Evolutionary conservation across 331 rosid genomes (phyloP).

Genomic region (Malus hybrid): DNA sequence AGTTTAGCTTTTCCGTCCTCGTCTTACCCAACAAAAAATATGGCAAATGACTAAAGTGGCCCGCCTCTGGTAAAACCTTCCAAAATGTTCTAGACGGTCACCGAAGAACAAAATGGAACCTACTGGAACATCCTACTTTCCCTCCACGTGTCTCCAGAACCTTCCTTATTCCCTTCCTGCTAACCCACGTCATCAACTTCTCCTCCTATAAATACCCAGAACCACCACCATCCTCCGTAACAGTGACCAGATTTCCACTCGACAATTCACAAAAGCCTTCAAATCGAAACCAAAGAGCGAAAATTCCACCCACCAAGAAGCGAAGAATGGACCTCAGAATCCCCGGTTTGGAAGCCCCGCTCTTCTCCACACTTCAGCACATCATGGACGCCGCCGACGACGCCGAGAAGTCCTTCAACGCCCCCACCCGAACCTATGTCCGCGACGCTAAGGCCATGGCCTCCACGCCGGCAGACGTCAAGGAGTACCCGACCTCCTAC

Average conservation of each 20-base stretch:
- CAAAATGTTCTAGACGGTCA: neutral
- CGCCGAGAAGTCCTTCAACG: slow-evolving; percentile 18
- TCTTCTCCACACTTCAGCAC: slow-evolving; percentile 13
- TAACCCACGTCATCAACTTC: neutral
- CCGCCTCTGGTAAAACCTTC: neutral
- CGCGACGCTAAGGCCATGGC: slow-evolving; percentile 54
- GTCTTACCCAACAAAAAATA: too few relatives aligned
- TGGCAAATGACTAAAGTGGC: neutral
- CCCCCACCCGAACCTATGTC: slow-evolving; percentile 32
- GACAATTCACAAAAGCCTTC: too few relatives aligned
- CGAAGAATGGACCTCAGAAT: slow-evolving; percentile 21
- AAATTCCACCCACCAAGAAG: neutral
- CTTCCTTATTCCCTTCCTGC: neutral
- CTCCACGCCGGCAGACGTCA: slow-evolving; percentile 36
- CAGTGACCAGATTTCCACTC: neutral
- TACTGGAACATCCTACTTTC: neutral
- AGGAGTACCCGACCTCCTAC: slow-evolving; percentile 31
- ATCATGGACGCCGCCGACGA: slow-evolving; percentile 22
- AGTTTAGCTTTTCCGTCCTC: too few relatives aligned
- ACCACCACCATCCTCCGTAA: fast-evolving
- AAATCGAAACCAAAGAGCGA: too few relatives aligned
- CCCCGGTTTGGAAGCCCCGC: slow-evolving; percentile 10
- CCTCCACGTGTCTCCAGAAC: slow-evolving; percentile 2
- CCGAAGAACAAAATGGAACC: neutral
- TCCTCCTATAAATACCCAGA: neutral